Evolutionary conservation across 1,139 yeast species (phyloP).

Genomic region (Candida sanyaensis): DNA sequence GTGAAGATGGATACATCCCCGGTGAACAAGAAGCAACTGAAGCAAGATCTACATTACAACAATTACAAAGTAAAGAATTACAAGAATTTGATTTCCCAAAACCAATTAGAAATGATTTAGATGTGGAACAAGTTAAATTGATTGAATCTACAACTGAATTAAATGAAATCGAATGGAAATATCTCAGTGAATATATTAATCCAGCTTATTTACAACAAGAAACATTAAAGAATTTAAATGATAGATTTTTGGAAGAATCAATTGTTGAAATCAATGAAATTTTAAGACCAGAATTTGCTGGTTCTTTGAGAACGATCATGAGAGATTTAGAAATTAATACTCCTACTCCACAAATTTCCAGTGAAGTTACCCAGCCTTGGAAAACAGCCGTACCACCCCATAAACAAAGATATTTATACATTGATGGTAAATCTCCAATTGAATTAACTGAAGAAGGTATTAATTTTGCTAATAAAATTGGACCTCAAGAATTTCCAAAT

Average conservation of each 20-base stretch:
- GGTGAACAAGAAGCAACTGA: conserved; percentile 82
- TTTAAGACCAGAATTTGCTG: conserved; percentile 58
- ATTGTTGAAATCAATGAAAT: conserved; percentile 67
- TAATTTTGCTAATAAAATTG: conserved; percentile 29
- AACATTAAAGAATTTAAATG: conserved; percentile 33
- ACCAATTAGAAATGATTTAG: conserved; percentile 37
- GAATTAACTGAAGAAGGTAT: conserved; percentile 28
- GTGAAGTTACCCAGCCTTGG: conserved; percentile 76
- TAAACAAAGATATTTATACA: conserved; percentile 82
- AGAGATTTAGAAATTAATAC: conserved; percentile 55
- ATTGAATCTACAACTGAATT: conserved; percentile 24
- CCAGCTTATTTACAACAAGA: conserved; percentile 47
- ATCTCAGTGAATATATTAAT: conserved; percentile 56
- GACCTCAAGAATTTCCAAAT: conserved; percentile 56
- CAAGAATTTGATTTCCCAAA: conserved; percentile 85
- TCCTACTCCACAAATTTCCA: conserved; percentile 57
- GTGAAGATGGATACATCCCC: conserved; percentile 80
- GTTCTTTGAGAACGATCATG: conserved; percentile 46
- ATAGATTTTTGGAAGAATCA: conserved; percentile 64
- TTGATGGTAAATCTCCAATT: conserved; percentile 60
- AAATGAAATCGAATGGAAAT: conserved; percentile 40
- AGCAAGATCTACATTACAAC: conserved; percentile 77
- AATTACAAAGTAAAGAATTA: conserved; percentile 72
- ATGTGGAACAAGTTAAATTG: conserved; percentile 26
- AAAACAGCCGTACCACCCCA: conserved; percentile 92